Base-by-base conservation (phyloP, 129 eudicot genomes). In the Centaurea solstitialis region DNA sequence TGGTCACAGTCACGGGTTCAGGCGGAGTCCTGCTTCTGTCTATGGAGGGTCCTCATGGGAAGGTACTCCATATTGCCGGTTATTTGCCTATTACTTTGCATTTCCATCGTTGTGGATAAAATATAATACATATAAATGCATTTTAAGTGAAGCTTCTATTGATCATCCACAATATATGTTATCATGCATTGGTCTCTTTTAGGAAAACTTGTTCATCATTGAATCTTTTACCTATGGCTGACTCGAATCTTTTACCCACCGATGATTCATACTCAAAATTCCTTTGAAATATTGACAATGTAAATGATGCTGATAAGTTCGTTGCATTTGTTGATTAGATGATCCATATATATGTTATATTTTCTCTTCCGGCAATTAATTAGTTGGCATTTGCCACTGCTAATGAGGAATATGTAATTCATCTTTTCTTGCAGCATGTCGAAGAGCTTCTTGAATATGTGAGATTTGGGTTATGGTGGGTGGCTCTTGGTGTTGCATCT, bases 401-500 rank as follows among this genome's bases (percentile, higher is more conserved):
- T 41, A 50, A 45, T 80, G 79, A 77, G 61, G 61, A 45, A 39
- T 45, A 65, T 61, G 68, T 74, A 3, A 68, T 72, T 74, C 24
- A 69, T 80, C 24, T 77, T 78, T 39, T 80, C 6, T 6, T 75
- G 85, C 84, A 95, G 97, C 99, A 95, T 85, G 80, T 92, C 64
- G 90, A 88, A 75, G 99, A 92, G 86, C 82, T 89, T 76, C 83
- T 73, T 68, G 83, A 81, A 70, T 92, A 91, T 84, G 37, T 87
- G 9, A 86, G 80, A 87, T 95, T 95, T 90, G 97, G 87, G 68
- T 74, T 95, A 74, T 95, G 99, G 99, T 92, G 99, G 97, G 87
- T 90, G 73, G 94, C 97, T 66, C 99, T 95, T 82, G 99, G 99
- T 82, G 97, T 95, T 79, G 99, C 97, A 67, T 95, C 99, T 75